Conservation (phyloP, 352 stramenopile genomes). For the Phytophthora colocasiae region DNA sequence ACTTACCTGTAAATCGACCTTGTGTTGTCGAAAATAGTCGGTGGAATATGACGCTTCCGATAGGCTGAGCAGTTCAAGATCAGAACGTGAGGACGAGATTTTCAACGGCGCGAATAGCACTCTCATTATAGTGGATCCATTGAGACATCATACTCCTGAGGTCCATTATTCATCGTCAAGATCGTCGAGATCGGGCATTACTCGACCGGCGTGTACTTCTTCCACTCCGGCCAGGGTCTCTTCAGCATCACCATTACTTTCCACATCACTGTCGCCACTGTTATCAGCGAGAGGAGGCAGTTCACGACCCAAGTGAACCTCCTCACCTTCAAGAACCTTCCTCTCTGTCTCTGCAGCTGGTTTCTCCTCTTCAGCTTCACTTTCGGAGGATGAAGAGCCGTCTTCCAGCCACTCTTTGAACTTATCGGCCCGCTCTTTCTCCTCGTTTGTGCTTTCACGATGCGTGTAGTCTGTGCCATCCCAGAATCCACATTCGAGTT, state of each 20-base stretch:
- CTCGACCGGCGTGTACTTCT: slow-evolving; percentile 57
- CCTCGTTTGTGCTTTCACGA: slow-evolving; percentile 73
- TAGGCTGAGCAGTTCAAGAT: slow-evolving; percentile 22
- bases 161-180: slow-evolving; percentile 40
- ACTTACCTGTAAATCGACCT: slow-evolving; percentile 13
- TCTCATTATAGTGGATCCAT: slow-evolving; percentile 27
- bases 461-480: slow-evolving; percentile 96
- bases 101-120: slow-evolving; percentile 3
- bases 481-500: slow-evolving; percentile 94
- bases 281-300: slow-evolving; percentile 36
- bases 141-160: slow-evolving; percentile 10
- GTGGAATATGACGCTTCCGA: background rate
- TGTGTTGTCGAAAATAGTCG: slow-evolving; percentile 26
- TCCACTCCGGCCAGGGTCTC: slow-evolving; percentile 6
- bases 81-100: slow-evolving; percentile 25
- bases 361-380: slow-evolving; percentile 48
- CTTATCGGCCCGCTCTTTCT: slow-evolving; percentile 90
- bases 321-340: slow-evolving; percentile 1
- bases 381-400: slow-evolving; percentile 65
- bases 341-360: slow-evolving; percentile 20
- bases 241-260: slow-evolving; percentile 33
- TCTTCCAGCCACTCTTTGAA: slow-evolving; percentile 96
- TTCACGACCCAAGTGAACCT: slow-evolving; percentile 34
- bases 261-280: slow-evolving; percentile 38
- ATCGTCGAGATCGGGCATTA: slow-evolving; percentile 64